These are phyloP conservation scores for Dryadomyces quercus-mongolicae DNA, from an alignment of 2,329 filamentous ascomycete species.

Conservation along the genomic window DNA sequence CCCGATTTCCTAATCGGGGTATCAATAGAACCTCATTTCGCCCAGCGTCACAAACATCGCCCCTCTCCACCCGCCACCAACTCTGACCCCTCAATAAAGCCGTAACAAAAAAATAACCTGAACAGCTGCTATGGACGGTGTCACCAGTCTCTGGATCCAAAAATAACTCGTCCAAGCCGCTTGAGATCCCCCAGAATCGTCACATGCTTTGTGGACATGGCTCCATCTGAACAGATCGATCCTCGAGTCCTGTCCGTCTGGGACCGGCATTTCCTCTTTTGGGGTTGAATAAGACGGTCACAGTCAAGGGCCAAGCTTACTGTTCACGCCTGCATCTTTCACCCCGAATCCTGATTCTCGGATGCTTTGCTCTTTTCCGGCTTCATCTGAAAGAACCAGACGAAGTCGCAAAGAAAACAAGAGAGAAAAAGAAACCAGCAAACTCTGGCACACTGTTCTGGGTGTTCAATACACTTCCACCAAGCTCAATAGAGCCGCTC, in stretches of 20 bases:
- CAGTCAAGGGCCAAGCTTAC: not conserved
- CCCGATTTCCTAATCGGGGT: slow-evolving; percentile 11
- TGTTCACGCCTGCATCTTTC: not conserved
- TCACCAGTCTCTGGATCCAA: not conserved
- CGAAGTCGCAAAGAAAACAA: not conserved
- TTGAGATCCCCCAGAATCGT: not conserved
- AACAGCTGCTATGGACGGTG: not conserved
- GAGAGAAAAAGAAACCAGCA: not conserved
- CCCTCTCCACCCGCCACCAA: not conserved
- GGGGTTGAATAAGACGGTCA: slow-evolving; percentile 3
- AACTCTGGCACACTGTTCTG: not conserved
- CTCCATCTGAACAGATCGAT: not conserved
- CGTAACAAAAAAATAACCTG: not conserved
- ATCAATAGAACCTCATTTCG: slow-evolving; percentile 12
- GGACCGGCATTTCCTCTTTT: not conserved
- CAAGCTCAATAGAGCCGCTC: not conserved
- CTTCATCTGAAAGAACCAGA: not conserved
- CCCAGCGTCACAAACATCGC: not conserved
- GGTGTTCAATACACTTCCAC: not conserved
- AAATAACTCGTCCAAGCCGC: not conserved
- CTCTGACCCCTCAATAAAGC: not conserved
- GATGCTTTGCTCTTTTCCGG: not conserved
- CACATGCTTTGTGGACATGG: not conserved
- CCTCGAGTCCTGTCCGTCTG: not conserved
- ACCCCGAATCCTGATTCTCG: not conserved